Percentiles rank a stretch among this genome's conserved stretches.
phyloP scores from a whole-genome alignment of 2,329 filamentous ascomycete genomes.

The Madurella fahalii region DNA sequence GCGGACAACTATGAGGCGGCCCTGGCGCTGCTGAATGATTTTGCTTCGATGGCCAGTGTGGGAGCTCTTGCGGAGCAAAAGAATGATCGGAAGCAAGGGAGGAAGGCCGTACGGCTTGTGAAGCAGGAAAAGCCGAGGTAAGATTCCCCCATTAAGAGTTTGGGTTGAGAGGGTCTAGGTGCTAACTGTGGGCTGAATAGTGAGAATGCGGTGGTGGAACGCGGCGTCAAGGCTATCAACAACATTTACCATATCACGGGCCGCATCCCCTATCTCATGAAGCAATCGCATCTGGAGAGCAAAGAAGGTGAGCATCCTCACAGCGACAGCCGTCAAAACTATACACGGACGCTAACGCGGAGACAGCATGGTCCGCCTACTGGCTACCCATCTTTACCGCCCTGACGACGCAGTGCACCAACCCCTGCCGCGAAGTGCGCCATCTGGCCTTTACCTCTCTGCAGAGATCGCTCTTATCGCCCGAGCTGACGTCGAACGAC shows the following conservation, averaged over 20 bases:
- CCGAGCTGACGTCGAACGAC: conserved; percentile 75
- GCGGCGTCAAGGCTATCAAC: conserved; percentile 75
- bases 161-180: neutral
- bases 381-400: conserved; percentile 94
- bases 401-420: conserved; percentile 84
- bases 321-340: neutral
- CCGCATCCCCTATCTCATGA: conserved; percentile 80
- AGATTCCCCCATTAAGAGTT: conserved; percentile 21
- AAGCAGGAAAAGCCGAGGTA: conserved; percentile 57
- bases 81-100: conserved; percentile 45
- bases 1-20: conserved; percentile 94
- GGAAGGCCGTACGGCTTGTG: conserved; percentile 34
- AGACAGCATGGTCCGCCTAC: conserved; percentile 89
- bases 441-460: conserved; percentile 83
- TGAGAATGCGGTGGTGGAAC: conserved; percentile 67
- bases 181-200: conserved; percentile 34
- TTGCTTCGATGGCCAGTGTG: conserved; percentile 76
- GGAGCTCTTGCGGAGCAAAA: conserved; percentile 67
- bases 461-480: conserved; percentile 79
- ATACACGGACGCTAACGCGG: conserved; percentile 21
- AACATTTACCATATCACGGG: conserved; percentile 78
- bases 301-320: conserved; percentile 60
- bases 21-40: conserved; percentile 79
- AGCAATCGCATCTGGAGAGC: conserved; percentile 86
- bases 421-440: conserved; percentile 88